A percentile compares a stretch with the other conserved stretches of the same genome.
phyloP scores from a whole-genome alignment of 495 filamentous ascomycete genomes.

The Penicillium waksmanii region DNA sequence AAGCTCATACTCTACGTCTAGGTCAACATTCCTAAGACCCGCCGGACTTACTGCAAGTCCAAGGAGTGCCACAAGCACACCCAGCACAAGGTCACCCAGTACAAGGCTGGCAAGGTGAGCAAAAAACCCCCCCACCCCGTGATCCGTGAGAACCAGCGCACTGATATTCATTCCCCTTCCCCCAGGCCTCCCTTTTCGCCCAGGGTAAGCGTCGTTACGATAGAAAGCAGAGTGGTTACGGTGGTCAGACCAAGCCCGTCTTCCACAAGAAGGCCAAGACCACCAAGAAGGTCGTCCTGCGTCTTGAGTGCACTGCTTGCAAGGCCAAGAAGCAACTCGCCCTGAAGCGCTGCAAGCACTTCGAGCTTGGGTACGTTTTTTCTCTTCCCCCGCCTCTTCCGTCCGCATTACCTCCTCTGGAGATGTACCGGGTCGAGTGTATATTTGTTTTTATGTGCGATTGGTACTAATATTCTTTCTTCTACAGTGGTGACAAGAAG shows the following conservation, averaged over 20 bases:
- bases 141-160: slow-evolving; percentile 11
- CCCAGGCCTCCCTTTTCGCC: slow-evolving; percentile 84
- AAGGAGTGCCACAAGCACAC: slow-evolving; percentile 93
- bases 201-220: slow-evolving; percentile 99
- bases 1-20: slow-evolving; percentile 45
- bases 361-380: slow-evolving; percentile 89
- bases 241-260: slow-evolving; percentile 99
- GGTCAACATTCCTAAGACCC: slow-evolving; percentile 91
- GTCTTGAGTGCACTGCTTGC: slow-evolving; percentile 94
- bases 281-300: slow-evolving; percentile 99
- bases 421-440: no score
- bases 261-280: slow-evolving; percentile 99
- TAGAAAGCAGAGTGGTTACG: slow-evolving; percentile 98
- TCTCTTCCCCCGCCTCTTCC: not conserved
- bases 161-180: slow-evolving; percentile 30
- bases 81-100: slow-evolving; percentile 94
- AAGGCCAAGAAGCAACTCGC: slow-evolving; percentile 98
- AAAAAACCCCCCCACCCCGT: not conserved
- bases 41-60: slow-evolving; percentile 94
- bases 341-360: slow-evolving; percentile 99
- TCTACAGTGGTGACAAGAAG: slow-evolving; percentile 98
- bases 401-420: not conserved
- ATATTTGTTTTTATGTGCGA: not conserved
- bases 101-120: slow-evolving; percentile 90
- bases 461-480: slow-evolving; percentile 29